Percentiles rank a stretch among this genome's conserved stretches.
These are phyloP conservation scores for Fusarium keratoplasticum DNA, from an alignment of 2,329 filamentous ascomycete species.

Conservation along the genomic window DNA sequence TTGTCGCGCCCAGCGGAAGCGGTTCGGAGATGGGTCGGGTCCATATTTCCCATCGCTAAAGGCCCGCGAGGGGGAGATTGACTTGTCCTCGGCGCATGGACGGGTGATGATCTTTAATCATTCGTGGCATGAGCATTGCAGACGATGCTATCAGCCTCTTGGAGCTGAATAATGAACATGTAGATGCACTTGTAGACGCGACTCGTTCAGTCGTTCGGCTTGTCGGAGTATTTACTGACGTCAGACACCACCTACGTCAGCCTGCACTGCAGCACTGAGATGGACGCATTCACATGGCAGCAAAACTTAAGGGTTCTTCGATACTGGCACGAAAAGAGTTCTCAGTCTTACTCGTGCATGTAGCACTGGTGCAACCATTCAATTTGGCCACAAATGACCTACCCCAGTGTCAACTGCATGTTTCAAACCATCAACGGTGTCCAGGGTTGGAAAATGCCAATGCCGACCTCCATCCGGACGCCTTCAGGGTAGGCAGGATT, in stretches of 20 bases:
- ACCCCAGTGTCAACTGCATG: background rate
- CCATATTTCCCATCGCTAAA: constrained; percentile 24
- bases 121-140: background rate
- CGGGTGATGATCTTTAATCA: constrained; percentile 2
- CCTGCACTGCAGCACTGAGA: background rate
- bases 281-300: background rate
- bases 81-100: constrained; percentile 18
- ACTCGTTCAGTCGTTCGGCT: background rate
- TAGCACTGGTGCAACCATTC: background rate
- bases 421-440: background rate
- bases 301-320: background rate
- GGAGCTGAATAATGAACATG: background rate
- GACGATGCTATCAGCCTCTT: background rate
- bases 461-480: background rate
- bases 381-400: background rate
- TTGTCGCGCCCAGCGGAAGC: constrained; percentile 9
- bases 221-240: constrained; percentile 17
- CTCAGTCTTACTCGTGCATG: background rate
- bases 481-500: background rate
- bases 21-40: constrained; percentile 21
- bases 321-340: background rate
- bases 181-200: background rate
- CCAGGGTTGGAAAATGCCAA: background rate
- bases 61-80: background rate
- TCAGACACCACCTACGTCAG: constrained; percentile 34